phyloP scores from a whole-genome alignment of 331 rosid genomes.

The Spiraea crenata region DNA sequence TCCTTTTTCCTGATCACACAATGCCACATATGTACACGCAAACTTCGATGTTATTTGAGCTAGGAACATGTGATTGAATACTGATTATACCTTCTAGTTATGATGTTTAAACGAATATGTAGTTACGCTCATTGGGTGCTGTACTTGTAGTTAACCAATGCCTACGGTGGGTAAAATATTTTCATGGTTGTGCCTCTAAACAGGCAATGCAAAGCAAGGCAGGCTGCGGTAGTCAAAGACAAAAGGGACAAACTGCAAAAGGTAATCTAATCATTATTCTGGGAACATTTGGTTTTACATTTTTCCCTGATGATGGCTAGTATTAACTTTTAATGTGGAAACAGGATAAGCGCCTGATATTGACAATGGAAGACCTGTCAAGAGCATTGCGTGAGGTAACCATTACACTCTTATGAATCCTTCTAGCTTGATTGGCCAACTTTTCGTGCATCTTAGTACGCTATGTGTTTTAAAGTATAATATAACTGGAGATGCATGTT shows the following conservation, averaged over 20 bases:
- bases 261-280: constrained; percentile 34
- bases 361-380: constrained; percentile 91
- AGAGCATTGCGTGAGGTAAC: constrained; percentile 78
- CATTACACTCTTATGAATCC: neutral
- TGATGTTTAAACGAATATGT: neutral
- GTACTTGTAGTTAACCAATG: neutral
- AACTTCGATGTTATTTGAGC: neutral
- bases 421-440: neutral
- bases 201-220: constrained; percentile 96
- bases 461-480: neutral
- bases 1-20: neutral
- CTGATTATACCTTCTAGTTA: neutral
- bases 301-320: constrained; percentile 4
- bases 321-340: constrained; percentile 23
- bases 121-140: neutral
- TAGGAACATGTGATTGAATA: neutral
- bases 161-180: constrained; percentile 7
- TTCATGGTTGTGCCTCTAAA: constrained; percentile 17
- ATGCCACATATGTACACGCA: neutral
- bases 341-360: constrained; percentile 82
- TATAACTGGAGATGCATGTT: neutral
- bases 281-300: constrained; percentile 1
- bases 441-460: neutral
- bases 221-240: constrained; percentile 76
- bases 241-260: constrained; percentile 93